A percentile compares a stretch with the other conserved stretches of the same genome.
Conservation (phyloP, 148 eudicot genomes). For the Vaccinium corymbosum region DNA sequence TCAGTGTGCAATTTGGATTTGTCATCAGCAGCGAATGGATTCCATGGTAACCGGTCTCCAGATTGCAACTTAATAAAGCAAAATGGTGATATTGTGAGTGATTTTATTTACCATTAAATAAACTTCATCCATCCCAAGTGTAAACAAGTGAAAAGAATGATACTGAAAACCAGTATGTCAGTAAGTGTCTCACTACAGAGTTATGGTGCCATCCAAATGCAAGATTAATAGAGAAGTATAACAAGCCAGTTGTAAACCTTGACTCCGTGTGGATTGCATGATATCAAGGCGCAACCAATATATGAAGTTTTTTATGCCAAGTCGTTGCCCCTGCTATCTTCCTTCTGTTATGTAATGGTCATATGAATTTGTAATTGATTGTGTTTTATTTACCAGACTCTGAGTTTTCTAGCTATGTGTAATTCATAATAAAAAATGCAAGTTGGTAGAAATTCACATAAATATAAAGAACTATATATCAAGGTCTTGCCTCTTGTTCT, state of each 20-base stretch:
- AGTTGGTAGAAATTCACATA: background rate
- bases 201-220: background rate
- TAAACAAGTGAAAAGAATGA: background rate
- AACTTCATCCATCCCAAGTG: background rate
- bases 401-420: background rate
- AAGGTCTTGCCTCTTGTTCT: background rate
- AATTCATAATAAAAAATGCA: background rate
- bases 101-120: background rate
- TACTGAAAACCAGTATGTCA: background rate
- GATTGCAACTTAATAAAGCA: conserved; percentile 24
- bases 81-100: conserved; percentile 34
- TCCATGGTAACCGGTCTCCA: conserved; percentile 40
- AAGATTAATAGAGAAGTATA: background rate
- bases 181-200: background rate
- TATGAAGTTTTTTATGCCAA: background rate
- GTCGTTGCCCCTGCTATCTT: background rate
- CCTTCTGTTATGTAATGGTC: background rate
- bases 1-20: conserved; percentile 22
- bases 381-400: background rate
- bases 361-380: background rate
- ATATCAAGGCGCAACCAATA: background rate
- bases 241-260: background rate
- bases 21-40: conserved; percentile 24
- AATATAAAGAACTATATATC: background rate
- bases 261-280: background rate